Evolutionary conservation across 257 asterid species (phyloP).

Genomic region (Fraxinus quadrangulata): DNA sequence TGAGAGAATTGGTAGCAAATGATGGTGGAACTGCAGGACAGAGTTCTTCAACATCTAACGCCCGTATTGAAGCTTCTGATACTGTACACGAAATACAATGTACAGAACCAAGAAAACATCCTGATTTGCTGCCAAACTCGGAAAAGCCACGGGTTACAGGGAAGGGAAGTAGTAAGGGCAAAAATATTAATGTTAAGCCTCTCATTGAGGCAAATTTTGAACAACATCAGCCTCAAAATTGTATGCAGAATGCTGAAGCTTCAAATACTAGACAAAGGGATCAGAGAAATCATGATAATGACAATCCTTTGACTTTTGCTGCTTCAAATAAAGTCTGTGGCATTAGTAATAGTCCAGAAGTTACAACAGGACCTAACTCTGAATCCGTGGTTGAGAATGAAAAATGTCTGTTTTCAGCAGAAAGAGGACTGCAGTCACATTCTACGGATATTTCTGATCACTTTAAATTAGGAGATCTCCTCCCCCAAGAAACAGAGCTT

Average conservation of each 20-base stretch:
- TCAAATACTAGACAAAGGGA: conserved; percentile 34
- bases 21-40: conserved; percentile 57
- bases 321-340: conserved; percentile 30
- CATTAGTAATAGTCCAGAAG: conserved; percentile 29
- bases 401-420: conserved; percentile 30
- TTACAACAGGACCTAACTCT: conserved; percentile 32
- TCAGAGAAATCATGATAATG: conserved; percentile 23
- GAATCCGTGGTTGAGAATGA: conserved; percentile 36
- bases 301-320: conserved; percentile 25
- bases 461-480: conserved; percentile 33
- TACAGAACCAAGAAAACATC: conserved; percentile 36
- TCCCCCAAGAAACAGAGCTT: conserved; percentile 30
- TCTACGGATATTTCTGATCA: conserved; percentile 38
- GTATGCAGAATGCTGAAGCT: conserved; percentile 30
- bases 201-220: conserved; percentile 26
- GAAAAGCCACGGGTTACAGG: conserved; percentile 46
- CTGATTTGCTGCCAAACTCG: conserved; percentile 38
- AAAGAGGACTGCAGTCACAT: conserved; percentile 36
- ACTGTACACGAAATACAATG: conserved; percentile 32
- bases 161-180: conserved; percentile 61
- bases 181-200: conserved; percentile 32
- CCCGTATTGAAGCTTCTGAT: conserved; percentile 39
- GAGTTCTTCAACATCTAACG: conserved; percentile 36
- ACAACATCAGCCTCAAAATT: conserved; percentile 33
- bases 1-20: conserved; percentile 82